A percentile compares a stretch with the other conserved stretches of the same genome.
Evolutionary conservation across 1,139 yeast species (phyloP).

Genomic region (Geotrichum europaeum): DNA sequence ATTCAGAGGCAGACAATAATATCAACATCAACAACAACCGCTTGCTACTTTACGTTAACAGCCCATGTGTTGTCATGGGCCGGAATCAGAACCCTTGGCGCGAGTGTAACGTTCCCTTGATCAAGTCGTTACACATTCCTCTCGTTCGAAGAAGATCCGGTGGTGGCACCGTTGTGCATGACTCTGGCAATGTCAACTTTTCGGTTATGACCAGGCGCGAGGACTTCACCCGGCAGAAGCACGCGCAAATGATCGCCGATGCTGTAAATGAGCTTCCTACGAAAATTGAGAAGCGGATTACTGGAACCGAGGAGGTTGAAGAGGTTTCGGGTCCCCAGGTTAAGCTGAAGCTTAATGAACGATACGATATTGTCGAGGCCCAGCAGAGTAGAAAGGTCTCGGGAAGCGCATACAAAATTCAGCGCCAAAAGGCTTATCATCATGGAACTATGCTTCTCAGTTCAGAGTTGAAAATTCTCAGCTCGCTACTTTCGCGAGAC

Average conservation of each 20-base stretch:
- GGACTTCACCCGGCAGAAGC: conserved; percentile 58
- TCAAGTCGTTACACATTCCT: conserved; percentile 54
- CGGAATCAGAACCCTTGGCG: conserved; percentile 95
- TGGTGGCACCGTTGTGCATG: conserved; percentile 97
- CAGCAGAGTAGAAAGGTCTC: conserved; percentile 52
- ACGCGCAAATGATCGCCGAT: conserved; percentile 49
- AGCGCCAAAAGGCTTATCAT: conserved; percentile 79
- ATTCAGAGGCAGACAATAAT: conserved; percentile 16
- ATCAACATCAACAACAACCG: conserved; percentile 45
- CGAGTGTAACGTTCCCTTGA: conserved; percentile 64
- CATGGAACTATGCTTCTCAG: conserved; percentile 92
- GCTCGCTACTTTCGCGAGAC: conserved; percentile 51
- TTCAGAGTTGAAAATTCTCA: conserved; percentile 54
- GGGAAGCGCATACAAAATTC: conserved; percentile 86
- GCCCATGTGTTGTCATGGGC: conserved; percentile 89
- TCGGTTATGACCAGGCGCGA: conserved; percentile 69
- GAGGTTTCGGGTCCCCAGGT: conserved; percentile 31
- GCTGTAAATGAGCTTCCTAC: conserved; percentile 41
- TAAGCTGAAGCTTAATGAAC: conserved; percentile 47
- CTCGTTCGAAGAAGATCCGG: conserved; percentile 78
- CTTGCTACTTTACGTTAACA: conserved; percentile 66
- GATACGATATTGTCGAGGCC: conserved; percentile 70
- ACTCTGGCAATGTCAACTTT: conserved; percentile 83
- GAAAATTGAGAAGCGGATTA: conserved; percentile 10
- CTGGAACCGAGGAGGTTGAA: neutral